Evolutionary conservation across 768 basidiomycete genomes (phyloP).

Genomic region (Tephrocybe sp.): DNA sequence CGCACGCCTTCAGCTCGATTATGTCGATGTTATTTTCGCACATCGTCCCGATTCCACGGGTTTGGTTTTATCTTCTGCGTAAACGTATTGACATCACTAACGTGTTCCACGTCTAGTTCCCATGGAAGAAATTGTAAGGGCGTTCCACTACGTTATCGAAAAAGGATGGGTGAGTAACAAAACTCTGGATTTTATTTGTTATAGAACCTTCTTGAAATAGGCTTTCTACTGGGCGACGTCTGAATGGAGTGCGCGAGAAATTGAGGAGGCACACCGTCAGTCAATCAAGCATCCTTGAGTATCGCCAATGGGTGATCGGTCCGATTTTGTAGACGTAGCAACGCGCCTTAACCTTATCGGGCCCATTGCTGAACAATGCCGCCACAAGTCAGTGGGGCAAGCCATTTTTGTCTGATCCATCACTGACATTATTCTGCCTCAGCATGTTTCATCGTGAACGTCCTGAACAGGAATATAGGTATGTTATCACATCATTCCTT

Average conservation of each 20-base stretch:
- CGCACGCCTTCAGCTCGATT: constrained; percentile 65
- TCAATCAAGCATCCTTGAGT: constrained; percentile 1
- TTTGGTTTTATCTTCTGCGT: constrained; percentile 20
- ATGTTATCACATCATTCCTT: constrained; percentile 18
- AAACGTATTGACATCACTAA: background rate
- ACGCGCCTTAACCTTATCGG: constrained; percentile 60
- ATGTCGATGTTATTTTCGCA: constrained; percentile 68
- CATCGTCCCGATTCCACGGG: constrained; percentile 62
- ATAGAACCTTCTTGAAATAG: constrained; percentile 16
- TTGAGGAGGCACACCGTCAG: constrained; percentile 66
- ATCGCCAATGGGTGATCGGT: too few relatives aligned
- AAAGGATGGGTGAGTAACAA: constrained; percentile 54
- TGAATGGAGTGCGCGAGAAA: constrained; percentile 74
- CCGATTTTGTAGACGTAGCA: constrained; percentile 58
- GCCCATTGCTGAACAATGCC: constrained; percentile 76
- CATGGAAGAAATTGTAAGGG: constrained; percentile 76
- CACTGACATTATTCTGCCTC: constrained; percentile 17
- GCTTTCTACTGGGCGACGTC: constrained; percentile 68
- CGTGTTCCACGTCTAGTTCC: constrained; percentile 33
- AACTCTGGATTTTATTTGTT: constrained; percentile 13
- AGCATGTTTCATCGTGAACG: constrained; percentile 77
- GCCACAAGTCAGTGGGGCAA: constrained; percentile 58
- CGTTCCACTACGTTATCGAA: constrained; percentile 73
- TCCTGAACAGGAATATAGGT: constrained; percentile 76
- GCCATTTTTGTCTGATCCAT: background rate